phyloP scores from a whole-genome alignment of 176 grass and related monocot genomes.

The Oryza glumipatula region DNA sequence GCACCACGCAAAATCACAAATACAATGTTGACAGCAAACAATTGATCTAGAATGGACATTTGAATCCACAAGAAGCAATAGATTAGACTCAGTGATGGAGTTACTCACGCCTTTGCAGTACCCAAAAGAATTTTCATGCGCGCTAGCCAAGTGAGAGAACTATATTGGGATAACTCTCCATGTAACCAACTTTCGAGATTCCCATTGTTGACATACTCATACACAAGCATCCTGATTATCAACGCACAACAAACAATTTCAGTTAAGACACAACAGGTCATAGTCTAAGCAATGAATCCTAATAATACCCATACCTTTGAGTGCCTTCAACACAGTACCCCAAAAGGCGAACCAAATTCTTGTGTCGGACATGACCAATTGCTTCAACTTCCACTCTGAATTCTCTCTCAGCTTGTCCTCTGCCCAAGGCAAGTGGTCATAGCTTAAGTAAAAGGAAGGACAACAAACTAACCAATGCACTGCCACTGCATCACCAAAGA shows the following conservation, averaged over 20 bases:
- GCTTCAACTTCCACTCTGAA: conserved; percentile 99
- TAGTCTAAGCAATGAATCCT: conserved; percentile 1
- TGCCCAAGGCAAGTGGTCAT: conserved; percentile 40
- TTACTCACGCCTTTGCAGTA: conserved; percentile 95
- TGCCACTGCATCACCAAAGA: conserved; percentile 11
- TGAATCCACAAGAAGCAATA: conserved; percentile 20
- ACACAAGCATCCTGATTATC: conserved; percentile 89
- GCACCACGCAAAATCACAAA: background rate
- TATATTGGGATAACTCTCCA: conserved; percentile 75
- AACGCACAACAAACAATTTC: conserved; percentile 47
- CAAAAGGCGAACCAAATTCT: conserved; percentile 93
- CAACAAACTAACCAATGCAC: conserved; percentile 14
- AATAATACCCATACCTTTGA: conserved; percentile 66
- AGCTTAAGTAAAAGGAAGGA: conserved; percentile 24
- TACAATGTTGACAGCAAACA: background rate
- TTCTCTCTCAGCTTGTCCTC: conserved; percentile 96
- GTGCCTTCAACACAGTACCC: conserved; percentile 94
- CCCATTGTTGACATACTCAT: conserved; percentile 95
- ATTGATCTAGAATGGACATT: background rate
- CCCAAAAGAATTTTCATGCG: conserved; percentile 92
- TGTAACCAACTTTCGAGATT: conserved; percentile 98
- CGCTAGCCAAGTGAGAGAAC: conserved; percentile 94
- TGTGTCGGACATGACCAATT: conserved; percentile 94
- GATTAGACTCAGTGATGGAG: conserved; percentile 28
- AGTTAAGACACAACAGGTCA: conserved; percentile 22